Evolutionary conservation across 106 monocot species (phyloP).

Genomic region (Phalaenopsis aphrodite): DNA sequence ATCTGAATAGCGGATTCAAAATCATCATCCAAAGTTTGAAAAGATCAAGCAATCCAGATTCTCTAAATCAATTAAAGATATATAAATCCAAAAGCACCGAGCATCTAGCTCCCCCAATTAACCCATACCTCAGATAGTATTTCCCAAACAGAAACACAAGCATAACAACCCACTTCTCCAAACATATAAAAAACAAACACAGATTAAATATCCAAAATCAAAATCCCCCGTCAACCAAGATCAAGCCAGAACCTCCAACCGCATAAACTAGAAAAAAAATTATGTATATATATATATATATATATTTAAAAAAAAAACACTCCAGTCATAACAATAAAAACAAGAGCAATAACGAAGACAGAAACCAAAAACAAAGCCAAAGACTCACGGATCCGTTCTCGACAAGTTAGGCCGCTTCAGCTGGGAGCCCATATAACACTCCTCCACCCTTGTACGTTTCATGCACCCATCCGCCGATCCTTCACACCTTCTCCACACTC

Average conservation of each 20-base stretch:
- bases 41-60: neutral
- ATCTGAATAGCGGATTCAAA: neutral
- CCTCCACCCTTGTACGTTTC: constrained; percentile 4
- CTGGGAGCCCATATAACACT: constrained; percentile 34
- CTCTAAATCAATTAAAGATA: neutral
- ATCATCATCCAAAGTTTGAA: neutral
- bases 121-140: neutral
- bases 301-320: too few relatives aligned
- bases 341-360: neutral
- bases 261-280: neutral
- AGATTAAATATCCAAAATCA: neutral
- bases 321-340: neutral
- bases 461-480: constrained; percentile 8
- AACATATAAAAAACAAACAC: neutral
- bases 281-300: neutral
- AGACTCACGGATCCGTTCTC: constrained; percentile 31
- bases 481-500: neutral
- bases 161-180: constrained; percentile 1
- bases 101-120: neutral
- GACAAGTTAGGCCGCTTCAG: constrained; percentile 19
- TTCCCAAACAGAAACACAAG: neutral
- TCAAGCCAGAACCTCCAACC: neutral
- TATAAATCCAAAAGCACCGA: too few relatives aligned
- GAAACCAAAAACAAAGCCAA: neutral
- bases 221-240: constrained; percentile 2